A percentile compares a stretch with the other conserved stretches of the same genome.
Conservation (phyloP, 2,329 filamentous ascomycete species). For the Apiospora malaysiana region DNA sequence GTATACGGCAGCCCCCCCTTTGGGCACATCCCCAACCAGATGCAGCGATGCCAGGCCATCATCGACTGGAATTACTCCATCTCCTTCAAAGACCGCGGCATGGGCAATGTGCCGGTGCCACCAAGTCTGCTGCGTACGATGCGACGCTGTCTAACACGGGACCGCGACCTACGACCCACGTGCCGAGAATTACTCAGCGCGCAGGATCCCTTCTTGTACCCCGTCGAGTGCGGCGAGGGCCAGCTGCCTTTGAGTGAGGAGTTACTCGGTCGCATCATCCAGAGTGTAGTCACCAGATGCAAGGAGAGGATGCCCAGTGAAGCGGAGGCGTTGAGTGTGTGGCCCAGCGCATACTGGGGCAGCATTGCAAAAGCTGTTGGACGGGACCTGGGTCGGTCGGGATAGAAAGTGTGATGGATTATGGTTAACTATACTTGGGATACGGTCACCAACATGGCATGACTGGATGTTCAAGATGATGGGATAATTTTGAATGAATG, state of each 20-base stretch:
- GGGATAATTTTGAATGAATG: neutral
- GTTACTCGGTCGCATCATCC: constrained; percentile 64
- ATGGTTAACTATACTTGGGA: constrained; percentile 25
- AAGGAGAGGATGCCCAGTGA: constrained; percentile 65
- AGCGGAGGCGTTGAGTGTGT: constrained; percentile 58
- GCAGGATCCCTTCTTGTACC: constrained; percentile 68
- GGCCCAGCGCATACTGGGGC: constrained; percentile 67
- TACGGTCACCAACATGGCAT: constrained; percentile 6
- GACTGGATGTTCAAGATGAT: constrained; percentile 2
- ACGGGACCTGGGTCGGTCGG: constrained; percentile 1
- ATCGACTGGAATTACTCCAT: constrained; percentile 79
- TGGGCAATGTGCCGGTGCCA: constrained; percentile 69
- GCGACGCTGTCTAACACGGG: constrained; percentile 66
- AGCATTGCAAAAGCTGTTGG: constrained; percentile 58
- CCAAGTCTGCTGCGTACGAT: constrained; percentile 65
- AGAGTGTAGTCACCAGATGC: constrained; percentile 66
- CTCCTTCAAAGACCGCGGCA: constrained; percentile 71
- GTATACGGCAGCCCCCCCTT: constrained; percentile 97
- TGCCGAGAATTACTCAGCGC: constrained; percentile 66
- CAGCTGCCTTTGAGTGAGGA: constrained; percentile 68
- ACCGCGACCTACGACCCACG: constrained; percentile 67
- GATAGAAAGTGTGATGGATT: constrained; percentile 12
- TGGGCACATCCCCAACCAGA: constrained; percentile 86
- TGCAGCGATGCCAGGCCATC: constrained; percentile 85
- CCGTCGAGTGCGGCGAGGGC: constrained; percentile 59